Evolutionary conservation across 2,329 filamentous ascomycete species (phyloP).

Genomic region (Phoma sp.): DNA sequence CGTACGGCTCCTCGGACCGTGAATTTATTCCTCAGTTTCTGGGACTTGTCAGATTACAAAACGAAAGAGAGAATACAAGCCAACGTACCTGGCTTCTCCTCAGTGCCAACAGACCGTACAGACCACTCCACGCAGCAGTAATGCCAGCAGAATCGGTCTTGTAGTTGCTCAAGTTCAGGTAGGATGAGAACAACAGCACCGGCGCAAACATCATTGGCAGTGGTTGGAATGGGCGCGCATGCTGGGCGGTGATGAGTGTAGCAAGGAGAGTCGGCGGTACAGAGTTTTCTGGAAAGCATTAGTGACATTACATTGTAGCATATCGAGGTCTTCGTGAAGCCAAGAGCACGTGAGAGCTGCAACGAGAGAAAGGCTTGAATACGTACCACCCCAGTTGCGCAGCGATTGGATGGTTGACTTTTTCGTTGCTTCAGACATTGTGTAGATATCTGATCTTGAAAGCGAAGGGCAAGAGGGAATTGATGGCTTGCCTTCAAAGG

Average conservation of each 20-base stretch:
- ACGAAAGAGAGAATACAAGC: no score
- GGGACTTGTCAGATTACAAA: neutral
- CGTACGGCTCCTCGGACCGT: slow-evolving; percentile 60
- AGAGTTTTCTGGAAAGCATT: slow-evolving; percentile 61
- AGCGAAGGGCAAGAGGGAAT: neutral
- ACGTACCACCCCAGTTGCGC: slow-evolving; percentile 62
- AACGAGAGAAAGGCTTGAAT: neutral
- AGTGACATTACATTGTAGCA: slow-evolving; percentile 1
- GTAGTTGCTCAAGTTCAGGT: slow-evolving; percentile 69
- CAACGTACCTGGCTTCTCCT: slow-evolving; percentile 59
- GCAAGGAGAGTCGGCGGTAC: slow-evolving; percentile 71
- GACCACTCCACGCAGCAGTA: slow-evolving; percentile 69
- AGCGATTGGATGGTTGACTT: slow-evolving; percentile 55
- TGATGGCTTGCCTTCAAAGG: neutral
- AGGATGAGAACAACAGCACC: slow-evolving; percentile 70
- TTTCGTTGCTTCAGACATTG: slow-evolving; percentile 32
- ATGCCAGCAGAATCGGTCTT: slow-evolving; percentile 70
- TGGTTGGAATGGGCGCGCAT: slow-evolving; percentile 70
- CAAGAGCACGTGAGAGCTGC: slow-evolving; percentile 28
- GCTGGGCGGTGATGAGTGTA: slow-evolving; percentile 70
- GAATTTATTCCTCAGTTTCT: slow-evolving; percentile 57
- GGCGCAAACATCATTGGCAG: slow-evolving; percentile 74
- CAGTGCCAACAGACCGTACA: slow-evolving; percentile 69
- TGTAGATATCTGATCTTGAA: neutral
- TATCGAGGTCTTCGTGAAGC: neutral